Base-by-base conservation (phyloP, 768 basidiomycete genomes). In the Macrolepiota albuminosa region DNA sequence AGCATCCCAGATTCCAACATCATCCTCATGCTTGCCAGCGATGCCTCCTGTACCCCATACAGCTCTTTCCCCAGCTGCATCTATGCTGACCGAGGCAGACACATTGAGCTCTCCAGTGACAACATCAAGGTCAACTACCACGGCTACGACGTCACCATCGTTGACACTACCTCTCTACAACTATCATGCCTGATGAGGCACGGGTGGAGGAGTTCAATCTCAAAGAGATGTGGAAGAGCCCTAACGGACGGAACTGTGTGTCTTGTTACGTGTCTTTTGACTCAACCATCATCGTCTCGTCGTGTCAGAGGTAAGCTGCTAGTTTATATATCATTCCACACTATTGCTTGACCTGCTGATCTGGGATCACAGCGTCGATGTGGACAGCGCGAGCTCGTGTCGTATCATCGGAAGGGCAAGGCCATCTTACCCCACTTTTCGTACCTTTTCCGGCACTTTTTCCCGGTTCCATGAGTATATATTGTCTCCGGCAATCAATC, bases 1-100 rank as follows among this genome's bases (percentile, higher is more conserved):
- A 97, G 97, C 14, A 97, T 99, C 60, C 96, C 97, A 21, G 97
- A 99, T 76, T 95, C 93, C 11, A 95, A 98, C 67, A 98, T 99
- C 71, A 96, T 99, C 72, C 87, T 99, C 56, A 98, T 98, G 97
- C 83, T 99, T 54, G 93, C 96, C 6, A 97, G 98, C 71, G 97
- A 98, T 70, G 91, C 84, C 2, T 91, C 96, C 0, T 99, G 97
- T 68, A 97, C 98, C 69, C 68, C 92, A 7, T 83, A 96, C 43
- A 98, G 98, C 76, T 86, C 84, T 54, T 96, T 94, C 67, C 88
- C 97, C 1, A 95, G 88, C 1, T 90, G 87, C 51, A 94, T 99
- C 4, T 98, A 93, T 69, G 88, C 94, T 18, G 92, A 93, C 68
- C 80, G 86, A 0, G 91, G 87, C 0, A 84, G 88, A 21, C 80